Evolutionary conservation across 1,284 basidiomycete species (phyloP), one percentile per base, ranked within the genome.

Genomic region (Vanrija sp.): DNA sequence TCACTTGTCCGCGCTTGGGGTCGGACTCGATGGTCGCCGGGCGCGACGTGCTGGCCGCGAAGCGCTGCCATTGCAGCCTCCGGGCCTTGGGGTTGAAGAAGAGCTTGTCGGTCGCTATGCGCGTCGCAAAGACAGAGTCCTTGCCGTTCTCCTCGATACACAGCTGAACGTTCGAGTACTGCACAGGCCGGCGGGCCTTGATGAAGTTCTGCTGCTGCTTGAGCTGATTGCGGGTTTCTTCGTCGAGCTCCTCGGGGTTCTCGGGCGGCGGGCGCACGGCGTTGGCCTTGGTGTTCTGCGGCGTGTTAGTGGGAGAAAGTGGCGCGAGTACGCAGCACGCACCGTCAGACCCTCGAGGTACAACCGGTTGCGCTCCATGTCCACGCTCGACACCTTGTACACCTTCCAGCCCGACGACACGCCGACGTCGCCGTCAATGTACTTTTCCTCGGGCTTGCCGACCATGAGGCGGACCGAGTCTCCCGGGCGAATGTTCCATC

Each of bases 131-230:
- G 14, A 71, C 59, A 44, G 20, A 15, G 8, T 36, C 41, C 20
- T 25, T 48, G 5, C 47, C 49, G 18, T 61, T 59, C 31, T 69
- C 66, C 46, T 69, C 64, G 12, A 73, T 57, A 46, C 70, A 74
- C 2, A 75, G 61, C 59, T 74, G 71, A 4, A 75, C 69, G 43
- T 74, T 74, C 27, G 64, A 67, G 55, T 75, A 75, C 51, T 74
- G 68, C 6, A 75, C 64, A 2, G 71, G 67, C 35, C 69, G 61
- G 48, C 62, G 58, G 24, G 56, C 54, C 38, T 52, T 44, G 36
- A 65, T 37, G 18, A 54, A 64, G 51, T 67, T 66, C 22, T 59
- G 61, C 57, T 73, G 66, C 35, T 61, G 51, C 7, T 55, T 54
- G 45, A 54, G 70, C 47, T 52, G 44, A 35, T 58, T 52, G 49